Percentiles rank a stretch among this genome's conserved stretches.
Evolutionary conservation across 805 yeast genomes (phyloP).

Genomic region (Saccharomycopsis malanga): DNA sequence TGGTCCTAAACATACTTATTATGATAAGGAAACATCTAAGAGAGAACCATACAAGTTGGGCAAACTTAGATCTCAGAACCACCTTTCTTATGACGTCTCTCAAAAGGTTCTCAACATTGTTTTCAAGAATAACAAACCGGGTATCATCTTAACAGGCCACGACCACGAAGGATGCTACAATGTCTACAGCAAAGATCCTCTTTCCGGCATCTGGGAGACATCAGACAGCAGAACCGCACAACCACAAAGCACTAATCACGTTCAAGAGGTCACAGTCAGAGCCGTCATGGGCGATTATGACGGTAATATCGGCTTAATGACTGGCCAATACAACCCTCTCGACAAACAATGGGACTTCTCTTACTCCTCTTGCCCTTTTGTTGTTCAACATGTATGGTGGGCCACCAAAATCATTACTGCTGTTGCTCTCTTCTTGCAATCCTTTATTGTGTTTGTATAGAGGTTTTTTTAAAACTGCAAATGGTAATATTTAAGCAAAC

Average conservation of each 20-base stretch:
- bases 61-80: constrained; percentile 77
- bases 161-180: constrained; percentile 93
- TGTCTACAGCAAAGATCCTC: constrained; percentile 43
- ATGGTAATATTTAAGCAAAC: neutral
- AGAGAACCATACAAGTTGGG: constrained; percentile 64
- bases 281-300: constrained; percentile 96
- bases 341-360: constrained; percentile 53
- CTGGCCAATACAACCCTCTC: constrained; percentile 53
- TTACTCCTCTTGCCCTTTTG: constrained; percentile 72
- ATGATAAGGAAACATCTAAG: constrained; percentile 42
- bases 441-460: neutral
- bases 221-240: constrained; percentile 28
- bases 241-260: constrained; percentile 52
- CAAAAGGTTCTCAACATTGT: constrained; percentile 64
- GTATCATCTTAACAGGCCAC: constrained; percentile 86
- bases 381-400: constrained; percentile 96
- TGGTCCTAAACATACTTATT: constrained; percentile 67
- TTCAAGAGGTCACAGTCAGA: constrained; percentile 77
- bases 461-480: neutral
- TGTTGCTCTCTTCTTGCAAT: constrained; percentile 32
- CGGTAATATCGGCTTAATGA: constrained; percentile 81
- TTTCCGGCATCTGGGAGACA: constrained; percentile 52
- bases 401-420: constrained; percentile 52
- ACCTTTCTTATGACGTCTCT: constrained; percentile 58
- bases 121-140: constrained; percentile 60